Percentiles rank a stretch among this genome's conserved stretches.
Evolutionary conservation across 768 basidiomycete species (phyloP).

Genomic region (Hirschioporus abietinus): DNA sequence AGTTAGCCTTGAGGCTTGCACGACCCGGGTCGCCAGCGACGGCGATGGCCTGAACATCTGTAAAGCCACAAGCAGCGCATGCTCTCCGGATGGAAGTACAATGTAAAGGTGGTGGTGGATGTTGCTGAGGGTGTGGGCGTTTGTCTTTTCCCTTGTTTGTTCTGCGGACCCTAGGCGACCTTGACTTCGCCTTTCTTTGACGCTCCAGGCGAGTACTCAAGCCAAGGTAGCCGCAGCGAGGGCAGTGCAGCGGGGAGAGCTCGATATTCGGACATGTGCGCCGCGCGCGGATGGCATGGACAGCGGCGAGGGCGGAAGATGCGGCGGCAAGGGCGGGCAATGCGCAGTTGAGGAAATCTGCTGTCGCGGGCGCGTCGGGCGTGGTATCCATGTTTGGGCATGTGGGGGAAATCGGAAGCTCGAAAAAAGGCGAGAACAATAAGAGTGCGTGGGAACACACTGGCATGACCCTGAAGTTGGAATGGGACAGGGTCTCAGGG

Average conservation of each 20-base stretch:
- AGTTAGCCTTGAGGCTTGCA: not conserved
- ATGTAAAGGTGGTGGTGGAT: not conserved
- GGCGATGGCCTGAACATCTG: not conserved
- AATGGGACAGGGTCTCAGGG: not conserved
- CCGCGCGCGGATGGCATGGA: constrained; percentile 44
- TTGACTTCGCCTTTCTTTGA: not conserved
- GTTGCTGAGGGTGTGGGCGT: not conserved
- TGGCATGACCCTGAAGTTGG: not conserved
- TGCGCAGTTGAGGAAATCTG: not conserved
- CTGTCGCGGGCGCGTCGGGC: not conserved
- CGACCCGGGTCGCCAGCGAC: not conserved
- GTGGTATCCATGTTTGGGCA: not conserved
- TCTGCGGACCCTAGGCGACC: not conserved
- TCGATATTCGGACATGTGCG: constrained; percentile 21
- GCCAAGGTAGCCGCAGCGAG: constrained; percentile 41
- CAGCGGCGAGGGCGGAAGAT: constrained; percentile 56
- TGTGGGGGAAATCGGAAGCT: not conserved
- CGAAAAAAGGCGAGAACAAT: not conserved
- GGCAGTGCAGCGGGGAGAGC: constrained; percentile 33
- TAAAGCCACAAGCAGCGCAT: not conserved
- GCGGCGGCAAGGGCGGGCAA: constrained; percentile 35
- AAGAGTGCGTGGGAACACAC: not conserved
- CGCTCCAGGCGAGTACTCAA: not conserved
- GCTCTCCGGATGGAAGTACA: not conserved
- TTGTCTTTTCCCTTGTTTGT: not conserved